Conservation (phyloP, 1,139 yeast genomes). For the Scheffersomyces insectosa region DNA sequence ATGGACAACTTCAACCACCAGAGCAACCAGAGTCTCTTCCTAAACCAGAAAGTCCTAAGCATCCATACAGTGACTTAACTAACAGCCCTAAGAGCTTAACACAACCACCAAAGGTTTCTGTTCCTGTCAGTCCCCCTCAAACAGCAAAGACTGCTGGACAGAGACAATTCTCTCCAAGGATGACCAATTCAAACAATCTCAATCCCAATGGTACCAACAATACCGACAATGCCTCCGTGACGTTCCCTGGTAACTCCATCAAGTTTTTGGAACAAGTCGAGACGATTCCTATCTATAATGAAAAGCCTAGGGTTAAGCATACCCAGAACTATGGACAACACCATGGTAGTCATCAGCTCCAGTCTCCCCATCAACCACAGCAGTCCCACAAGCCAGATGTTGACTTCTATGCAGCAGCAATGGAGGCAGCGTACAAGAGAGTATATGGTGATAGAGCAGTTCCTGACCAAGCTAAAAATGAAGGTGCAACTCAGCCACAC, state of each 20-base stretch:
- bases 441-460: slow-evolving; percentile 34
- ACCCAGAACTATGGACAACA: background rate
- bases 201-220: background rate
- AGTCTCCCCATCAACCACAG: slow-evolving; percentile 2
- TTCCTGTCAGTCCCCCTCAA: slow-evolving; percentile 5
- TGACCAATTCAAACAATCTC: no score
- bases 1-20: slow-evolving; percentile 1
- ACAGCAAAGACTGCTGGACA: background rate
- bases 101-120: slow-evolving; percentile 3
- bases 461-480: background rate
- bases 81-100: background rate
- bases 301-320: background rate
- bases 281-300: slow-evolving; percentile 32
- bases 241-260: slow-evolving; percentile 30
- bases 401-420: slow-evolving; percentile 36
- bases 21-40: background rate
- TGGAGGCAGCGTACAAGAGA: slow-evolving; percentile 41
- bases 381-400: slow-evolving; percentile 5
- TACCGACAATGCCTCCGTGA: slow-evolving; percentile 4
- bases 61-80: slow-evolving; percentile 12
- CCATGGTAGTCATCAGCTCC: background rate
- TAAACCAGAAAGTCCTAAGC: background rate
- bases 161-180: background rate
- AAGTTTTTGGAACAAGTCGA: slow-evolving; percentile 42
- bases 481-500: background rate